Conservation (phyloP, 202 grass and related monocot species). For the Alloteropsis angusta region DNA sequence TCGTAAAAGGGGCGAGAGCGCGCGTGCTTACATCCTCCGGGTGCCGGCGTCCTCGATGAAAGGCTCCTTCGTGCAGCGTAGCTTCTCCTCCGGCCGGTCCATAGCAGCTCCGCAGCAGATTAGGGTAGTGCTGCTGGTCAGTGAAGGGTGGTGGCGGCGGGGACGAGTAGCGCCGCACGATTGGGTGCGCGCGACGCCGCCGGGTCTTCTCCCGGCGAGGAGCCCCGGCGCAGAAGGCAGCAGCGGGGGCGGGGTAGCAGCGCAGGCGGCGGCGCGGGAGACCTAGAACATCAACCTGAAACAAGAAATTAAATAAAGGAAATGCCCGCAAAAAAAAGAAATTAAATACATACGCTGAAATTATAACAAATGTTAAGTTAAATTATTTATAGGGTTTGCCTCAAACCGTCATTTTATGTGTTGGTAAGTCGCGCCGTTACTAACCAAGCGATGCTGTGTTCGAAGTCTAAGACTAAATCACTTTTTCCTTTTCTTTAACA, state of each 20-base stretch:
- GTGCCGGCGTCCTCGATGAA: conserved; percentile 59
- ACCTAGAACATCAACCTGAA: not conserved
- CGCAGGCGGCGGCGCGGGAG: conserved; percentile 1
- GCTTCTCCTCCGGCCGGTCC: conserved; percentile 43
- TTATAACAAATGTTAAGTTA: fast-evolving
- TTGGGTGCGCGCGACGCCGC: not conserved
- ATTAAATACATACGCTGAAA: not conserved
- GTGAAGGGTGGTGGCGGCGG: not conserved
- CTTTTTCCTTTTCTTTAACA: no score
- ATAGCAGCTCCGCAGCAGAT: conserved; percentile 8
- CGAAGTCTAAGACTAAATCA: not conserved
- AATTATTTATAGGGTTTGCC: not conserved
- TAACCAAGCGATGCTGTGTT: not conserved
- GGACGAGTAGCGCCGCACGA: not conserved
- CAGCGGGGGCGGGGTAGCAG: not conserved
- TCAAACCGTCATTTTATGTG: fast-evolving
- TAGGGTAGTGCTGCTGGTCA: not conserved
- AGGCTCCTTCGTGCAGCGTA: conserved; percentile 89
- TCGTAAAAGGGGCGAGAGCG: not conserved
- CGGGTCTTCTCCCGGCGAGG: not conserved
- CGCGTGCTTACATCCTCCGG: conserved; percentile 47
- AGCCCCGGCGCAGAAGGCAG: not conserved
- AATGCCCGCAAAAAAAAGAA: no score
- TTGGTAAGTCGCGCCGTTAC: not conserved
- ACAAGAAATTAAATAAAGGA: not conserved